These are phyloP conservation scores for Pluteus cervinus DNA, from an alignment of 768 basidiomycete genomes.

Conservation along the genomic window DNA sequence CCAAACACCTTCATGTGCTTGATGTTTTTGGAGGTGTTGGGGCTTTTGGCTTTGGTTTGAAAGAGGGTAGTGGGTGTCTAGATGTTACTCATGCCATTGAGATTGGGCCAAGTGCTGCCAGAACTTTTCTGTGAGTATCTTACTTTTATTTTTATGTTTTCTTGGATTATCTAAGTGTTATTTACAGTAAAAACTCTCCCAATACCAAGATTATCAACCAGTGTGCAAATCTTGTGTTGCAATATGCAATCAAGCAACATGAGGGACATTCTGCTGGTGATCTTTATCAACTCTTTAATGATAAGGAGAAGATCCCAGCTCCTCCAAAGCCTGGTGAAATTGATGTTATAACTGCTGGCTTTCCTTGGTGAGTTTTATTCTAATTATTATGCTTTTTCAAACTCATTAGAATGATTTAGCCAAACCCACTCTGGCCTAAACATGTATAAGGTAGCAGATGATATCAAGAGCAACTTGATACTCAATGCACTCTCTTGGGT, in stretches of 20 bases:
- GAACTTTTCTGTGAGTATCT: conserved; percentile 48
- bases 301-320: conserved; percentile 29
- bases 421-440: conserved; percentile 72
- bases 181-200: conserved; percentile 45
- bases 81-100: conserved; percentile 64
- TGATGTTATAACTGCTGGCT: conserved; percentile 61
- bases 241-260: conserved; percentile 49
- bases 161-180: conserved; percentile 4
- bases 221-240: conserved; percentile 60
- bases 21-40: conserved; percentile 53
- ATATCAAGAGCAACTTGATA: conserved; percentile 63
- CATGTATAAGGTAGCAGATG: conserved; percentile 62
- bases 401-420: conserved; percentile 34
- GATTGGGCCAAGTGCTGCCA: conserved; percentile 69
- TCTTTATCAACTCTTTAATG: conserved; percentile 34
- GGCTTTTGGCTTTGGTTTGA: conserved; percentile 57
- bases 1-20: conserved; percentile 22
- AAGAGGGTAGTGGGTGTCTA: conserved; percentile 44
- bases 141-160: not conserved
- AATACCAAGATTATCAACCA: conserved; percentile 58
- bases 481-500: conserved; percentile 52
- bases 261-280: conserved; percentile 31
- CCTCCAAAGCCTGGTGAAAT: conserved; percentile 49
- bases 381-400: not conserved
- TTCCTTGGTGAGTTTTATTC: conserved; percentile 55